Evolutionary conservation across 768 basidiomycete species (phyloP), one percentile per base, ranked within the genome.

Genomic region (Mycena crocata): DNA sequence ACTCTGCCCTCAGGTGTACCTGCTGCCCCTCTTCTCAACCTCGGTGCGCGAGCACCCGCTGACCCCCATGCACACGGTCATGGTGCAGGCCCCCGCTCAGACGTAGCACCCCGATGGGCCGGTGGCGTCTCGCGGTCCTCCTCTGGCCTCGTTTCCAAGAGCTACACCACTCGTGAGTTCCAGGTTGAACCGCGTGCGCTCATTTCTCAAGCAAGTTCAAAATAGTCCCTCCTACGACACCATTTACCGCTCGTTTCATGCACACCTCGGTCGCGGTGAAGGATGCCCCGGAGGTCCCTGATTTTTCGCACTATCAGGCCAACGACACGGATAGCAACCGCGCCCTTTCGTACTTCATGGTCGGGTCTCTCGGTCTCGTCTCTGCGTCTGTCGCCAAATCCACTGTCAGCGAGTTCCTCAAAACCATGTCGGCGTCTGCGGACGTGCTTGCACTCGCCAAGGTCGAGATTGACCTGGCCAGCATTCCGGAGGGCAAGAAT

Each of bases 361-460:
- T 95, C 69, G 93, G 95, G 73, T 86, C 95, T 44, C 87, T 98
- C 74, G 98, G 98, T 75, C 87, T 98, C 74, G 88, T 99, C 79
- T 91, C 94, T 68, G 98, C 97, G 60, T 95, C 95, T 23, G 94
- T 89, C 64, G 96, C 96, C 73, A 97, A 99, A 83, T 94, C 95
- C 34, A 90, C 91, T 71, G 90, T 99, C 71, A 89, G 94, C 67
- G 96, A 97, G 80, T 96, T 99, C 83, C 85, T 99, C 66, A 89
- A 92, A 75, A 96, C 95, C 69, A 97, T 99, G 95, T 87, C 94
- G 57, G 98, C 98, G 26, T 97, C 96, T 40, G 96, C 97, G 37
- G 98, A 99, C 77, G 97, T 99, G 57, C 90, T 99, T 73, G 98
- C 98, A 54, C 87, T 99, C 71, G 98, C 98, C 67, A 99, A 98